A percentile compares a stretch with the other conserved stretches of the same genome.
phyloP scores from a whole-genome alignment of 1,139 yeast species.

The Blastobotrys arbuscula region DNA sequence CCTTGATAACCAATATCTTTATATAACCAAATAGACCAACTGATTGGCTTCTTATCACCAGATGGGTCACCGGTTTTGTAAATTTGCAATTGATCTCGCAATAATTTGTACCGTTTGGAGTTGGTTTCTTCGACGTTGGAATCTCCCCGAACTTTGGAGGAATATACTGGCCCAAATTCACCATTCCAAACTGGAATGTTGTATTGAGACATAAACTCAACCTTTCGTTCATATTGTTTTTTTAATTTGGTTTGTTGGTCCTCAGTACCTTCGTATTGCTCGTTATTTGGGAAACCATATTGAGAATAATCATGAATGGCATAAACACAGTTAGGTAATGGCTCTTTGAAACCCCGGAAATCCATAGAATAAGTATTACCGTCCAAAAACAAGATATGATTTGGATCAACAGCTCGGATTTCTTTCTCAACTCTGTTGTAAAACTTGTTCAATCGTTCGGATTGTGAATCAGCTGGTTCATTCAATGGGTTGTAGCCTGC shows the following conservation, averaged over 20 bases:
- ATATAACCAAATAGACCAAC: conserved; percentile 49
- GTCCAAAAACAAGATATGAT: conserved; percentile 43
- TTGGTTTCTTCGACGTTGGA: conserved; percentile 36
- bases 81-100: conserved; percentile 41
- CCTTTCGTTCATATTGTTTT: conserved; percentile 38
- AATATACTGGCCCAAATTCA: conserved; percentile 47
- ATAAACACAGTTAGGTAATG: conserved; percentile 40
- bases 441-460: conserved; percentile 35
- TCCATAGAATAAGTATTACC: conserved; percentile 47
- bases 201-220: conserved; percentile 37
- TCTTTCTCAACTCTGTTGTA: conserved; percentile 36
- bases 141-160: conserved; percentile 40
- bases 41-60: conserved; percentile 40
- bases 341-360: conserved; percentile 40
- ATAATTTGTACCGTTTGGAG: conserved; percentile 37
- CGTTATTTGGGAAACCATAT: conserved; percentile 39
- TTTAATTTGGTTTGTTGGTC: conserved; percentile 34
- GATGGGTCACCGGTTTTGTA: conserved; percentile 43
- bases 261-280: conserved; percentile 16
- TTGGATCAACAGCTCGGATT: conserved; percentile 40
- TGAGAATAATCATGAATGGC: conserved; percentile 44
- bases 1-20: conserved; percentile 49
- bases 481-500: conserved; percentile 48
- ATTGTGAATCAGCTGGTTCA: conserved; percentile 42
- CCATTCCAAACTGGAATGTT: conserved; percentile 49